Evolutionary conservation across 495 filamentous ascomycete species (phyloP).

Genomic region (Aspergillus panamensis): DNA sequence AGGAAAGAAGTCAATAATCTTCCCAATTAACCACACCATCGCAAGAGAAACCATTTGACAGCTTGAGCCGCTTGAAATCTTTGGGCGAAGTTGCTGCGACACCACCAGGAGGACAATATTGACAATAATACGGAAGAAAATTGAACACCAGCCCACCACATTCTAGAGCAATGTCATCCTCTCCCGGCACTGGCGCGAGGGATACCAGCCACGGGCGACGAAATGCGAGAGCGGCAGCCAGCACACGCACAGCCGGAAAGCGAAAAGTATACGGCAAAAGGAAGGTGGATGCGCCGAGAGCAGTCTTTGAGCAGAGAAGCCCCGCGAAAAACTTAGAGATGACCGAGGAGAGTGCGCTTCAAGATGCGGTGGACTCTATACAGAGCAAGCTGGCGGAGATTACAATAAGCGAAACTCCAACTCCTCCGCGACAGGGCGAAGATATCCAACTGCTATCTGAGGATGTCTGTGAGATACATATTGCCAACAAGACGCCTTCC

Average conservation of each 20-base stretch:
- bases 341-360: not conserved
- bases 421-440: not conserved
- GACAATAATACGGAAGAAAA: not conserved
- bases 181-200: constrained; percentile 1
- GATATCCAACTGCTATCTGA: not conserved
- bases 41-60: not conserved
- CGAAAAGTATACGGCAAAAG: constrained; percentile 45
- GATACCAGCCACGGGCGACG: constrained; percentile 9
- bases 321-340: constrained; percentile 24
- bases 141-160: not conserved
- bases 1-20: constrained; percentile 14
- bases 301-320: constrained; percentile 41
- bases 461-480: not conserved
- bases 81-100: not conserved
- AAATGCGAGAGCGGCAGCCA: constrained; percentile 20
- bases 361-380: constrained; percentile 29
- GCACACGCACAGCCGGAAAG: constrained; percentile 26
- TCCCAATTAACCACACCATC: not conserved
- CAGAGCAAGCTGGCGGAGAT: constrained; percentile 35
- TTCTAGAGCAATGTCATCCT: constrained; percentile 10
- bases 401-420: constrained; percentile 26
- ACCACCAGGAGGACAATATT: not conserved
- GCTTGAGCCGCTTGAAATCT: not conserved
- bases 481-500: not conserved
- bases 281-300: constrained; percentile 37